These are phyloP conservation scores for Seiridium unicorne DNA, from an alignment of 2,329 filamentous ascomycete species.

Conservation along the genomic window DNA sequence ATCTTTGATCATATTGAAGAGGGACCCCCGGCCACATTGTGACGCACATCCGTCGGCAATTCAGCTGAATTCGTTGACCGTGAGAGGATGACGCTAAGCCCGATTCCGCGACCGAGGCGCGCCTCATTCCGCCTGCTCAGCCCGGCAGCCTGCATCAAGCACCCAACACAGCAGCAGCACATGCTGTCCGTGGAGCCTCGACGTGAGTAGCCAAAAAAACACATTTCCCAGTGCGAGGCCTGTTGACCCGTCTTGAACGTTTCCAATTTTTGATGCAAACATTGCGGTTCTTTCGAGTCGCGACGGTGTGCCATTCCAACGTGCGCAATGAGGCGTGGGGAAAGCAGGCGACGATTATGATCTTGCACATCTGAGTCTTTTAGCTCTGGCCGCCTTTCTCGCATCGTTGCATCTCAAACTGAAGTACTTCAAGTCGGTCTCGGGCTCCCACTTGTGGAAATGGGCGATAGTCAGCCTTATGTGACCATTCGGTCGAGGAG, in stretches of 20 bases:
- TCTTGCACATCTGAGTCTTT: neutral
- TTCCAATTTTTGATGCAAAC: neutral
- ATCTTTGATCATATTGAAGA: too few relatives aligned
- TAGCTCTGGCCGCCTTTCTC: neutral
- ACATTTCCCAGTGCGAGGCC: neutral
- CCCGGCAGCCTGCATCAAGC: neutral
- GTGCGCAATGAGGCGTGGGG: neutral
- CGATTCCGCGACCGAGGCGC: slow-evolving; percentile 13
- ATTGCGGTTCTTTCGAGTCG: neutral
- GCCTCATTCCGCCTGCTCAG: neutral
- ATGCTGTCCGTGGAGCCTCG: neutral
- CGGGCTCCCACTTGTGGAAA: slow-evolving; percentile 14
- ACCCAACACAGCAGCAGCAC: neutral
- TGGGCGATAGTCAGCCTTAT: slow-evolving; percentile 47
- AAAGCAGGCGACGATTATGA: neutral
- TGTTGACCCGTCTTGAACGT: neutral
- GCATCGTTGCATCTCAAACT: neutral
- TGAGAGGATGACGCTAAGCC: slow-evolving; percentile 11
- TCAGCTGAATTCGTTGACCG: neutral
- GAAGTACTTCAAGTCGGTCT: neutral
- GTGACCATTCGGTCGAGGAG: slow-evolving; percentile 51
- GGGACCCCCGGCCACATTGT: neutral
- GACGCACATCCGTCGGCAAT: neutral
- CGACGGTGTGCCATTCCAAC: neutral
- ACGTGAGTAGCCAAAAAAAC: neutral